Evolutionary conservation across 305 asterid species (phyloP), one percentile per base, ranked within the genome.

Genomic region (Lippia alba): DNA sequence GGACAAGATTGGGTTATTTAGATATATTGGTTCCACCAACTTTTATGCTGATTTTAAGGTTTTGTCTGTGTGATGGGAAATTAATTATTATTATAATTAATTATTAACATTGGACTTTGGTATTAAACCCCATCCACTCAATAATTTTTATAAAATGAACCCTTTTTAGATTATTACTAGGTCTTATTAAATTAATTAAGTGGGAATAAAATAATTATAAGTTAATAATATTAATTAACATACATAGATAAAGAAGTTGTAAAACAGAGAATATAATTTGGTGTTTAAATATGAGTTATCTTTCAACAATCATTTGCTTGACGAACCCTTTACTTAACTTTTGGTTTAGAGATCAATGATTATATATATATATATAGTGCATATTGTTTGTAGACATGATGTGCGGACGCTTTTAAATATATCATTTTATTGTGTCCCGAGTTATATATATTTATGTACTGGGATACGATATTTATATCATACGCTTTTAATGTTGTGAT

Each of bases 1-100:
- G 72, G 69, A 65, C 64, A 69, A 65, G 46, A 68, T 45, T 58
- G 65, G 74, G 4, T 69, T 61, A 73, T 53, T 48, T 72, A 61
- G 78, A 71, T 71, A 69, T 48, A 68, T 76, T 83, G 78, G 82
- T 83, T 80, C 82, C 73, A 83, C 83, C 84, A 81, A 81, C 79
- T 75, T 80, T 78, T 68, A 58, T 64, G 82, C 80, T 75, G 78
- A 78, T 81, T 82, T 82, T 74, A 78, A 85, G 91, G 82, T 79
- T 85, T 34, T 78, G 80, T 78, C 78, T 62, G 10, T 77, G 56
- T 74, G 88, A 83, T 77, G 57, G 74, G 72, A 67, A 80, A 81
- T 55, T 79, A 72, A 72, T 56, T 78, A 60, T 68, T 79, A 74
- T 54, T 60, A 78, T 66, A 19, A 71, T 24, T 24, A 24, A 24